A percentile compares a stretch with the other conserved stretches of the same genome.
Evolutionary conservation across 2,329 filamentous ascomycete species (phyloP).

Genomic region (Gaeumannomyces sp.): DNA sequence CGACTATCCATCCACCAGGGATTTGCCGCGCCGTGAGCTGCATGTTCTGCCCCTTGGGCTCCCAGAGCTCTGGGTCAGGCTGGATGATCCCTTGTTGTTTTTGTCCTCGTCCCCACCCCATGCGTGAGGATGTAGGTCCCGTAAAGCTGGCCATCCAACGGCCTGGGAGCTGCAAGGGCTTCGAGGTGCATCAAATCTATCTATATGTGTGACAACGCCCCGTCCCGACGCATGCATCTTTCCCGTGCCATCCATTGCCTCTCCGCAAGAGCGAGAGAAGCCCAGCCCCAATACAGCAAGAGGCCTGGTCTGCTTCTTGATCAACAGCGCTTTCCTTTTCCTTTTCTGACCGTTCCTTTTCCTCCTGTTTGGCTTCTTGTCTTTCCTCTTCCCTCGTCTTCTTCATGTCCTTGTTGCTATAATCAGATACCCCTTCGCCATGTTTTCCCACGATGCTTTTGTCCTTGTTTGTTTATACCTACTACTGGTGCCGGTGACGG

Average conservation of each 20-base stretch:
- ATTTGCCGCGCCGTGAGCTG: not conserved
- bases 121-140: not conserved
- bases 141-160: not conserved
- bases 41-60: not conserved
- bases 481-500: not conserved
- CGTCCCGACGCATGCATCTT: not conserved
- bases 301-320: not conserved
- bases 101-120: not conserved
- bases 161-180: not conserved
- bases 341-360: not conserved
- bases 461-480: not conserved
- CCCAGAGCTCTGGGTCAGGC: not conserved
- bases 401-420: not conserved
- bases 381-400: not conserved
- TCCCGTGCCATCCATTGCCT: not conserved
- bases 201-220: not conserved
- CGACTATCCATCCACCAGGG: not conserved
- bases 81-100: not conserved
- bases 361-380: not conserved
- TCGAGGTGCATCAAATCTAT: not conserved
- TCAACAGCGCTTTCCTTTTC: not conserved
- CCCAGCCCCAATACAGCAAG: not conserved
- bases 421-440: not conserved
- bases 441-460: not conserved
- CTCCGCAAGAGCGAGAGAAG: not conserved